Base-by-base conservation (phyloP, 139 green algal genomes). In the Chlamydomonas incerta region DNA sequence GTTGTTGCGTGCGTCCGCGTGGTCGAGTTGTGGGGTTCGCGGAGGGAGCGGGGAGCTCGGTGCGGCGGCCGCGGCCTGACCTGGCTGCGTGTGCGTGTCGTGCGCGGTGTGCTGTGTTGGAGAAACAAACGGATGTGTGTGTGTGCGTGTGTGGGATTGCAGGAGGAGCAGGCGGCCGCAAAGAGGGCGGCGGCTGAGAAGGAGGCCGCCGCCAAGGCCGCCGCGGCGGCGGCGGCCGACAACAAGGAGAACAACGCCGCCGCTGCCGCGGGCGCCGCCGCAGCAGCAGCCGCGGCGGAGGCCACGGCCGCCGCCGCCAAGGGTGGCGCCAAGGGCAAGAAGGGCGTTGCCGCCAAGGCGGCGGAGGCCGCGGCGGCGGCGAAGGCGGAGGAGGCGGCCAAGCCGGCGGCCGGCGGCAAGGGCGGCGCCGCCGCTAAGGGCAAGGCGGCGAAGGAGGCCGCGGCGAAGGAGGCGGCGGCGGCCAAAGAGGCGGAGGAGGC, bases 131-230 rank as follows among this genome's bases (percentile, higher is more conserved):
- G n/a, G n/a, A n/a, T n/a, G n/a, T n/a, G n/a, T n/a, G n/a, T n/a
- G n/a, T n/a, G n/a, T n/a, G n/a, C n/a, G n/a, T n/a, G n/a, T n/a
- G n/a, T n/a, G n/a, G n/a, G n/a, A 33, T 37, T 82, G 60, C 88
- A 93, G 85, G 80, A 90, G 69, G 90, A 93, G 65, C 84, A 82
- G 34, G 69, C 73, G 20, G 91, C 87, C 28, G 83, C 83, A 2
- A 90, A 90, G 84, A 63, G 85, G 52, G 80, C 66, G 20, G 63
- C 73, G 33, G 60, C 81, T 23, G 87, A 85, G 37, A 87, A 90
- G 33, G 80, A 85, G 31, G 20, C 11, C 50, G 69, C 80, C 24
- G 73, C 18, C 20, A 73, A 66, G 21, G 81, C 67, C 23, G 37
- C 67, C 34, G 68, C 23, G 17, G 69, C 10, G 28, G 60, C 74